phyloP scores from a whole-genome alignment of 2,329 filamentous ascomycete genomes.

The Ophiosphaerella korrae region DNA sequence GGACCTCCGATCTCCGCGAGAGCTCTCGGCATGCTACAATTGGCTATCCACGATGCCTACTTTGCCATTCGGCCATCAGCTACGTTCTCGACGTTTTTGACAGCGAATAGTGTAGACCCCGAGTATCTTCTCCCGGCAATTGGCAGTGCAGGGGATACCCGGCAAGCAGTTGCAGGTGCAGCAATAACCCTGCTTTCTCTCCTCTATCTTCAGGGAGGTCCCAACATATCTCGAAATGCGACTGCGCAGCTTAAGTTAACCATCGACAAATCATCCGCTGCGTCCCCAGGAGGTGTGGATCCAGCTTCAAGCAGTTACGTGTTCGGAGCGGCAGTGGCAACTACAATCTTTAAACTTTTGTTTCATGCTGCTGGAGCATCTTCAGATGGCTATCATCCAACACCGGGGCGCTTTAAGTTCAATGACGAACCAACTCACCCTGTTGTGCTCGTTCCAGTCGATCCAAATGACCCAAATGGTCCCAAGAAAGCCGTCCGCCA shows the following conservation, averaged over 20 bases:
- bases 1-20: constrained; percentile 17
- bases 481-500: constrained; percentile 19
- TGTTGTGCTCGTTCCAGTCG: constrained; percentile 22
- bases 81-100: constrained; percentile 21
- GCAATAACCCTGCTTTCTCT: constrained; percentile 21
- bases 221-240: constrained; percentile 11
- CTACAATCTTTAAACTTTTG: constrained; percentile 23
- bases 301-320: constrained; percentile 20
- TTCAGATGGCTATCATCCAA: constrained; percentile 21
- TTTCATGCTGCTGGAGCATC: constrained; percentile 13
- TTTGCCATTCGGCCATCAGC: constrained; percentile 24
- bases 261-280: constrained; percentile 5
- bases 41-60: constrained; percentile 34
- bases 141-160: constrained; percentile 18
- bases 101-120: constrained; percentile 2
- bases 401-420: constrained; percentile 23
- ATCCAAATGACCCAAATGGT: constrained; percentile 28
- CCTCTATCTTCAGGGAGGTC: constrained; percentile 16
- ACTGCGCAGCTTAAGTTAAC: constrained; percentile 15
- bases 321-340: constrained; percentile 26
- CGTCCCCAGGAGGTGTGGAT: constrained; percentile 14
- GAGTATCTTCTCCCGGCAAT: constrained; percentile 14
- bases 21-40: constrained; percentile 27
- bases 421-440: constrained; percentile 33
- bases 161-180: constrained; percentile 28